A percentile compares a stretch with the other conserved stretches of the same genome.
These are phyloP conservation scores for Aspergillus sp. DNA, from an alignment of 2,329 filamentous ascomycete species.

Conservation along the genomic window DNA sequence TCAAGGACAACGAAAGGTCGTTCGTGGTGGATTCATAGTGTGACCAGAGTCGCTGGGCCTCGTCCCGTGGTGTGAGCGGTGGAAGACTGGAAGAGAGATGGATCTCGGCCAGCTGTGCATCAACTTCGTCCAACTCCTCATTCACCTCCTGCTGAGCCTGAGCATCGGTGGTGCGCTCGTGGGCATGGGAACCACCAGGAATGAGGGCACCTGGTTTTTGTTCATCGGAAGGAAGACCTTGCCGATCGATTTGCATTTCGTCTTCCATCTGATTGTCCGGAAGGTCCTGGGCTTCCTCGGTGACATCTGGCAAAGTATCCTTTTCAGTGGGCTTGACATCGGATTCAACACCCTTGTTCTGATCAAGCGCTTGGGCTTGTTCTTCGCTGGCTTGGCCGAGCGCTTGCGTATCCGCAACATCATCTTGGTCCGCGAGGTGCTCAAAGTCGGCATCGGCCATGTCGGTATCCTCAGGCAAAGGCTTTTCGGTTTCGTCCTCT, in stretches of 20 bases:
- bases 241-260: slow-evolving; percentile 42
- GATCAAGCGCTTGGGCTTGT: slow-evolving; percentile 79
- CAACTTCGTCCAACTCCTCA: slow-evolving; percentile 47
- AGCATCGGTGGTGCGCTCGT: slow-evolving; percentile 25
- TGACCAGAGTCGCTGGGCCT: slow-evolving; percentile 76
- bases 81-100: slow-evolving; percentile 60
- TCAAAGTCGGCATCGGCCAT: slow-evolving; percentile 84
- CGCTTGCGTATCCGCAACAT: slow-evolving; percentile 82
- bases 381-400: slow-evolving; percentile 86
- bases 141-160: slow-evolving; percentile 44
- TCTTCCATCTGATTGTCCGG: slow-evolving; percentile 50
- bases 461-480: slow-evolving; percentile 62
- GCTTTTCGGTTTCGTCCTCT: slow-evolving; percentile 48
- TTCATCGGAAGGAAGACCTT: slow-evolving; percentile 34
- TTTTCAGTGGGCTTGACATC: slow-evolving; percentile 56
- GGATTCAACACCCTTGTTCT: slow-evolving; percentile 80
- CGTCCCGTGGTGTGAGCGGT: slow-evolving; percentile 47
- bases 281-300: slow-evolving; percentile 38
- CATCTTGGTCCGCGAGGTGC: slow-evolving; percentile 82
- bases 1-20: slow-evolving; percentile 80
- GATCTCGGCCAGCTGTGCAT: slow-evolving; percentile 65
- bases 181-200: slow-evolving; percentile 44
- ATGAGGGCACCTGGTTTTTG: slow-evolving; percentile 53
- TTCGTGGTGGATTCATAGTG: slow-evolving; percentile 82
- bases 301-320: slow-evolving; percentile 57